phyloP scores from a whole-genome alignment of 2,329 filamentous ascomycete species.

The Cytospora paraplurivora region DNA sequence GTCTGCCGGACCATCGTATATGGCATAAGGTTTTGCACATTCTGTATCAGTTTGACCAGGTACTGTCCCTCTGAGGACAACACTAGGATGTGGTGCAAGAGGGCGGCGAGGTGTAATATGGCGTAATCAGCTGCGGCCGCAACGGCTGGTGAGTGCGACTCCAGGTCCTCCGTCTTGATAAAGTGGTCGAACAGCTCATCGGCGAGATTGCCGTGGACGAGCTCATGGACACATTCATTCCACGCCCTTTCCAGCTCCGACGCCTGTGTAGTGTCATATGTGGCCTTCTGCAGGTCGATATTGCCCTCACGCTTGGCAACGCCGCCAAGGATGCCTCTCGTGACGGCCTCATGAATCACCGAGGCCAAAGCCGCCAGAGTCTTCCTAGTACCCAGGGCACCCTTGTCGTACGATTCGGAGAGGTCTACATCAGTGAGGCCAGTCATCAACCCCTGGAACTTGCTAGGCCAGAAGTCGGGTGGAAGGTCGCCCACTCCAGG shows the following conservation, averaged over 20 bases:
- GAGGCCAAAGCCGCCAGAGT: conserved; percentile 73
- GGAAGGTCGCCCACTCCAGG: conserved; percentile 68
- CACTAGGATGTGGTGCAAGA: conserved; percentile 73
- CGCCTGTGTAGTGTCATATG: conserved; percentile 61
- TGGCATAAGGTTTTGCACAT: conserved; percentile 69
- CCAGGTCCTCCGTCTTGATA: conserved; percentile 61
- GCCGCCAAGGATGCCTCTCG: conserved; percentile 66
- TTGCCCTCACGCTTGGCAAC: conserved; percentile 40
- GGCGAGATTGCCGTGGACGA: conserved; percentile 69
- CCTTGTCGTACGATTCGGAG: conserved; percentile 82
- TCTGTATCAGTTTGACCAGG: conserved; percentile 70
- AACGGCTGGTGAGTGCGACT: conserved; percentile 63
- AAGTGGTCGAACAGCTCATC: conserved; percentile 66
- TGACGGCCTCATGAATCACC: conserved; percentile 68
- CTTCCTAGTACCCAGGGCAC: conserved; percentile 71
- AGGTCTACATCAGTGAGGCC: conserved; percentile 68
- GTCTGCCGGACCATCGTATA: conserved; percentile 74
- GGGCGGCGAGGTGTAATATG: conserved; percentile 71
- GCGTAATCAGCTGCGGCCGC: conserved; percentile 66
- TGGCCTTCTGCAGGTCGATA: conserved; percentile 35
- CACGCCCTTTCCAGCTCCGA: conserved; percentile 65
- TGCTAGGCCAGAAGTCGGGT: conserved; percentile 65
- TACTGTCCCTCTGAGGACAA: conserved; percentile 76
- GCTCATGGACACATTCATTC: conserved; percentile 65
- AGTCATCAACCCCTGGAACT: conserved; percentile 60